These are phyloP conservation scores for Chaetomium strumarium DNA, from an alignment of 2,329 filamentous ascomycete species.

Conservation along the genomic window DNA sequence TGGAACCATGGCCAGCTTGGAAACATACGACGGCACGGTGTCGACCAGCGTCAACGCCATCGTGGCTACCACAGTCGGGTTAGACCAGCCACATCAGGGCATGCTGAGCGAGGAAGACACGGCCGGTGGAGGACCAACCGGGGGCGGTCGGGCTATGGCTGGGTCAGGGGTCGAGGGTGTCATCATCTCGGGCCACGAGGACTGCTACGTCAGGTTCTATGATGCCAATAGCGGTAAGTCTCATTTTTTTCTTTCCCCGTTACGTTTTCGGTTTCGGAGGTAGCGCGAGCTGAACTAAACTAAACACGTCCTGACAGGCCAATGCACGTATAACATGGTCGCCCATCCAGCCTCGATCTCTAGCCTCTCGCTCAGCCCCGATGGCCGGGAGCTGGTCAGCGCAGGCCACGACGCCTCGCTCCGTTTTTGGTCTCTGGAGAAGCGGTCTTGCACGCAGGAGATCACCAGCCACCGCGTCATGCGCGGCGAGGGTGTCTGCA, in stretches of 20 bases:
- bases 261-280: neutral
- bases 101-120: slow-evolving; percentile 66
- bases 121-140: slow-evolving; percentile 70
- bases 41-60: slow-evolving; percentile 83
- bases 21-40: slow-evolving; percentile 82
- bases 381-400: slow-evolving; percentile 89
- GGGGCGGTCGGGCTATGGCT: slow-evolving; percentile 56
- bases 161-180: slow-evolving; percentile 83
- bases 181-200: slow-evolving; percentile 94
- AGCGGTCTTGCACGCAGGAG: slow-evolving; percentile 90
- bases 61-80: slow-evolving; percentile 75
- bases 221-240: slow-evolving; percentile 95
- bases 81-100: slow-evolving; percentile 61
- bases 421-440: slow-evolving; percentile 95
- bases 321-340: slow-evolving; percentile 99
- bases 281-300: slow-evolving; percentile 4
- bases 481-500: slow-evolving; percentile 92
- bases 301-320: slow-evolving; percentile 54
- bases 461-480: slow-evolving; percentile 89
- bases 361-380: slow-evolving; percentile 82
- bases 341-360: slow-evolving; percentile 93
- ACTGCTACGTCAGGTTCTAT: slow-evolving; percentile 93
- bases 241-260: neutral
- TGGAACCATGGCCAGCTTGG: slow-evolving; percentile 84
- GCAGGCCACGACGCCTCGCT: slow-evolving; percentile 93